Percentiles rank a stretch among this genome's conserved stretches.
phyloP scores from a whole-genome alignment of 345 rosid genomes.

The Moricandia arvensis region DNA sequence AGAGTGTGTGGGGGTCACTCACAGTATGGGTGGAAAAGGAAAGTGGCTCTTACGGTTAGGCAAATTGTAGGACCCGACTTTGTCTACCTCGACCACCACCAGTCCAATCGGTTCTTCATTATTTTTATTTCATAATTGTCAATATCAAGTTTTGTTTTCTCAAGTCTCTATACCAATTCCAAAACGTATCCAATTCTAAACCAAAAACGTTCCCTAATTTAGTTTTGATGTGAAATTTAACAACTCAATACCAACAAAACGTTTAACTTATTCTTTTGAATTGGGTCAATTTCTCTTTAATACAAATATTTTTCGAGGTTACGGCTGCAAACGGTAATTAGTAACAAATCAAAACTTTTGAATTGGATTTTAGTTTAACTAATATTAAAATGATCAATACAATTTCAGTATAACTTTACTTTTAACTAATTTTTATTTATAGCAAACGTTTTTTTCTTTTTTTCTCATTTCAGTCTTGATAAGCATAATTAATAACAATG shows the following conservation, averaged over 20 bases:
- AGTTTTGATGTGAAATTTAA: background rate
- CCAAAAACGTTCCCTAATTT: background rate
- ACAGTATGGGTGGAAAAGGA: background rate
- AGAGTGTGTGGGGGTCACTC: background rate
- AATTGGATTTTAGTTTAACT: no score
- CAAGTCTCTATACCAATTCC: background rate
- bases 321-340: no score
- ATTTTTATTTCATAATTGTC: background rate
- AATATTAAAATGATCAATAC: no score
- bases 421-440: no score
- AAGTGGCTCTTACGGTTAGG: conserved; percentile 1
- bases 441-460: background rate
- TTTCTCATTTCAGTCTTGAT: background rate
- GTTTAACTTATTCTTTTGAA: background rate
- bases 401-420: no score
- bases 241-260: background rate
- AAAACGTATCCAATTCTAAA: background rate
- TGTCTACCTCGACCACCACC: background rate
- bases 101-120: background rate
- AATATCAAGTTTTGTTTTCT: background rate
- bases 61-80: background rate
- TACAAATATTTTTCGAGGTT: background rate
- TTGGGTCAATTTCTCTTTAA: background rate
- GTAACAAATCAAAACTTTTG: no score
- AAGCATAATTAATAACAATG: background rate